These are phyloP conservation scores for Royoungia palumana DNA, from an alignment of 768 basidiomycete genomes.

Conservation along the genomic window DNA sequence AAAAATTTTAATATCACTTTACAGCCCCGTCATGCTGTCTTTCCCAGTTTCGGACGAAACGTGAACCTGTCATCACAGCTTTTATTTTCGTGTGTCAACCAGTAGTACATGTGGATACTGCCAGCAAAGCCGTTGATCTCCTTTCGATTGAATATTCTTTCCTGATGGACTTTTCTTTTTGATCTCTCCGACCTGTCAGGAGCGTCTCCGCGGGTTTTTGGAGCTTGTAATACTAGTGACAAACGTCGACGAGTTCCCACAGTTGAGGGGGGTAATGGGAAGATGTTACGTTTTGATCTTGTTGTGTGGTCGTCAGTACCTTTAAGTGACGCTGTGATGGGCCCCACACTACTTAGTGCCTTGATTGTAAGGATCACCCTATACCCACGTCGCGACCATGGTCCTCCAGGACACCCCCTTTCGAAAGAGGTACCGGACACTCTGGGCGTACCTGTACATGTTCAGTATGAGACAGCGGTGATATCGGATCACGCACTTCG, in stretches of 20 bases:
- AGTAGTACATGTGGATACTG: background rate
- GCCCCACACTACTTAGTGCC: background rate
- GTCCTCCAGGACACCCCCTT: background rate
- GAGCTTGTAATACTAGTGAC: background rate
- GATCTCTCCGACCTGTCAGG: background rate
- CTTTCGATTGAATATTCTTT: background rate
- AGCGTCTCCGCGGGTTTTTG: constrained; percentile 10
- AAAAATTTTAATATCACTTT: no score
- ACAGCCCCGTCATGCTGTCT: no score
- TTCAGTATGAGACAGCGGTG: background rate
- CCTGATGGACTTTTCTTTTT: background rate
- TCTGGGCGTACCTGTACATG: background rate
- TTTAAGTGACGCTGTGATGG: background rate
- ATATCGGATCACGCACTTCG: background rate
- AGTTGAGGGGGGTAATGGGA: constrained; percentile 1
- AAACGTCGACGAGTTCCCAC: constrained; percentile 2
- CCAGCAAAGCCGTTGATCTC: constrained; percentile 1
- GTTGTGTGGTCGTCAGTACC: background rate
- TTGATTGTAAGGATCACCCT: background rate
- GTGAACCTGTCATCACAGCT: constrained; percentile 11
- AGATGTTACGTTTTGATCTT: constrained; percentile 7
- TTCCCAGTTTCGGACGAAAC: constrained; percentile 15
- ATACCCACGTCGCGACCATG: constrained; percentile 1
- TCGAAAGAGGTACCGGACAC: background rate
- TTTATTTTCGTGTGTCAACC: background rate